phyloP scores from a whole-genome alignment of 768 basidiomycete species.

The Trichaptum fuscoviolaceum region DNA sequence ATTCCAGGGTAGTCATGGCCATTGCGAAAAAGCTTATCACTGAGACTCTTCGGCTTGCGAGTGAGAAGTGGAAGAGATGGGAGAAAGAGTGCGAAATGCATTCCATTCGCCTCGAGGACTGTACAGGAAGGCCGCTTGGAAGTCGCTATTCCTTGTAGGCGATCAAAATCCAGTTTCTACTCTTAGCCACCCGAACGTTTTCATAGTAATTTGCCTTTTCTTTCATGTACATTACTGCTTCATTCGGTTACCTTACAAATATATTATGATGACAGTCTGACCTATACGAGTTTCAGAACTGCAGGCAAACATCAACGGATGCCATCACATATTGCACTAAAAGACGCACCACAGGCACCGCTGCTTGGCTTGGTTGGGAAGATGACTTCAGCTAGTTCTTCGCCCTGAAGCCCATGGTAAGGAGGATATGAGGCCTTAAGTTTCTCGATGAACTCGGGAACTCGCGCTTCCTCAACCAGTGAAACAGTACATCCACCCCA shows the following conservation, averaged over 20 bases:
- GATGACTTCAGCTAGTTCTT: slow-evolving; percentile 57
- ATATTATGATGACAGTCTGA: neutral
- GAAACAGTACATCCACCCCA: slow-evolving; percentile 93
- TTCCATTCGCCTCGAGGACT: neutral
- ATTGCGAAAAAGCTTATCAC: neutral
- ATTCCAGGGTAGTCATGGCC: neutral
- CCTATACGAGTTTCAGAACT: neutral
- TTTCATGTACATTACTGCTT: neutral
- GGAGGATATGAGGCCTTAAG: slow-evolving; percentile 57
- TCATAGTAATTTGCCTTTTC: neutral
- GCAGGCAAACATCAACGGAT: neutral
- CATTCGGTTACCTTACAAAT: neutral
- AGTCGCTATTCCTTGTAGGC: neutral
- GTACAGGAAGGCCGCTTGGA: neutral
- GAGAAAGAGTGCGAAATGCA: neutral
- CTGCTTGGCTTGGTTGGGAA: slow-evolving; percentile 82
- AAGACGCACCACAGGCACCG: slow-evolving; percentile 70
- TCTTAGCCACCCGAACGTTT: neutral
- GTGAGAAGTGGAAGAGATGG: neutral
- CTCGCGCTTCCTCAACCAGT: slow-evolving; percentile 60
- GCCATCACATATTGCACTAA: neutral
- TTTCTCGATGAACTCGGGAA: slow-evolving; percentile 56
- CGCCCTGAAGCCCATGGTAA: slow-evolving; percentile 56
- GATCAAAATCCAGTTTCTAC: neutral
- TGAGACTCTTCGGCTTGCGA: neutral